These are phyloP conservation scores for Selaginella moellendorffii DNA, from an alignment of 75 land plant genomes.

Conservation along the genomic window DNA sequence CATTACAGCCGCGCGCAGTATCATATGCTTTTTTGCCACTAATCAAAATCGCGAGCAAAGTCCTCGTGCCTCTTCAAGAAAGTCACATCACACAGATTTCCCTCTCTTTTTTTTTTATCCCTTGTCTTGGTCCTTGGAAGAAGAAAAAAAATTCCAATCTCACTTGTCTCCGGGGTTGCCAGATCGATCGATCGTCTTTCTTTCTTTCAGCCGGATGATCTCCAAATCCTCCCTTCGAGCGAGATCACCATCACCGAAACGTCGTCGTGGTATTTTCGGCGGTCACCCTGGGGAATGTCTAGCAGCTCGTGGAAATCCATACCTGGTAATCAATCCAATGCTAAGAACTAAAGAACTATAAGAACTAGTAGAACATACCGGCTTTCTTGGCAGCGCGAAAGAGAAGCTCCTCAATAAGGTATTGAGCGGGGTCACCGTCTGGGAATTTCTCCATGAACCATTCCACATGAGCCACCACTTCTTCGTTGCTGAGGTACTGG, in stretches of 20 bases:
- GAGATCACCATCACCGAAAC: constrained; percentile 90
- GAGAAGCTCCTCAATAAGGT: constrained; percentile 9
- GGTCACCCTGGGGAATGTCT: constrained; percentile 94
- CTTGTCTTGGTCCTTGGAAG: neutral
- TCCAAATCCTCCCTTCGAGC: constrained; percentile 95
- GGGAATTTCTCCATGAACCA: constrained; percentile 11
- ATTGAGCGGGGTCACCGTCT: constrained; percentile 9
- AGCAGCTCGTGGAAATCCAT: constrained; percentile 95
- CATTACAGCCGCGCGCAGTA: neutral
- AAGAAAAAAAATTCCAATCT: neutral
- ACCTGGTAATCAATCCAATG: constrained; percentile 52
- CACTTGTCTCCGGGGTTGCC: no score
- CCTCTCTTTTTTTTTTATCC: no score
- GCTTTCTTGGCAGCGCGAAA: constrained; percentile 6
- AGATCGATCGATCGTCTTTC: no score
- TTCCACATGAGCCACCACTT: constrained; percentile 6
- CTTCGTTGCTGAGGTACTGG: constrained; percentile 8
- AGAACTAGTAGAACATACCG: neutral
- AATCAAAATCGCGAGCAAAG: neutral
- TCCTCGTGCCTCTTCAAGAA: neutral
- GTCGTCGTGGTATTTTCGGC: constrained; percentile 89
- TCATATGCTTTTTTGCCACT: no score
- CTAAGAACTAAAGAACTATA: constrained; percentile 8
- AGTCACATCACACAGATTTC: neutral
- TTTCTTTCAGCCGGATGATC: constrained; percentile 65